Evolutionary conservation across 2,329 filamentous ascomycete species (phyloP).

Genomic region (Scedosporium aurantiacum): DNA sequence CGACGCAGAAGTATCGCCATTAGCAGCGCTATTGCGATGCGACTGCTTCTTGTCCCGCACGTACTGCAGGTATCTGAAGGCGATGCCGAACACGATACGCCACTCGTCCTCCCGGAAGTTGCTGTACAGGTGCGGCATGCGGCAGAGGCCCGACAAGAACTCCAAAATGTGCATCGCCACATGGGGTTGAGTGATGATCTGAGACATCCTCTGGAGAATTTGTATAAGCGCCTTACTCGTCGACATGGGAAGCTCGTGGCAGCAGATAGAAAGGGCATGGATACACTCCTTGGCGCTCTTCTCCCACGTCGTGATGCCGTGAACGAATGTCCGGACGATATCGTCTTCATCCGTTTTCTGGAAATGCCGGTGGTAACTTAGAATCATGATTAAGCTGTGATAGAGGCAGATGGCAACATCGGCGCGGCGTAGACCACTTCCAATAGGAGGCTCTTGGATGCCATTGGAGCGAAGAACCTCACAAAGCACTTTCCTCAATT

Average conservation of each 20-base stretch:
- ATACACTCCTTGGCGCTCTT: slow-evolving; percentile 87
- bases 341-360: slow-evolving; percentile 80
- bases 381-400: slow-evolving; percentile 72
- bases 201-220: slow-evolving; percentile 86
- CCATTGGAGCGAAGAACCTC: slow-evolving; percentile 68
- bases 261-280: slow-evolving; percentile 87
- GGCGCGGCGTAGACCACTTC: slow-evolving; percentile 71
- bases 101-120: slow-evolving; percentile 90
- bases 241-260: slow-evolving; percentile 81
- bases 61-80: slow-evolving; percentile 85
- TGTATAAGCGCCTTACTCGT: slow-evolving; percentile 76
- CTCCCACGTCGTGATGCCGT: slow-evolving; percentile 75
- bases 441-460: slow-evolving; percentile 70
- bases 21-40: slow-evolving; percentile 29
- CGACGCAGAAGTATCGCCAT: not conserved
- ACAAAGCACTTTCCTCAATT: slow-evolving; percentile 65
- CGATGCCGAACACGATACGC: slow-evolving; percentile 88
- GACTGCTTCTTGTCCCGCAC: slow-evolving; percentile 56
- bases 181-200: slow-evolving; percentile 86
- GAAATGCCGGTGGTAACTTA: slow-evolving; percentile 84
- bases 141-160: slow-evolving; percentile 81
- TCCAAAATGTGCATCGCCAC: slow-evolving; percentile 93
- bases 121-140: slow-evolving; percentile 72
- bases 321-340: slow-evolving; percentile 74
- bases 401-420: slow-evolving; percentile 86